phyloP scores from a whole-genome alignment of 495 filamentous ascomycete species.

The Jackrogersella minutella region DNA sequence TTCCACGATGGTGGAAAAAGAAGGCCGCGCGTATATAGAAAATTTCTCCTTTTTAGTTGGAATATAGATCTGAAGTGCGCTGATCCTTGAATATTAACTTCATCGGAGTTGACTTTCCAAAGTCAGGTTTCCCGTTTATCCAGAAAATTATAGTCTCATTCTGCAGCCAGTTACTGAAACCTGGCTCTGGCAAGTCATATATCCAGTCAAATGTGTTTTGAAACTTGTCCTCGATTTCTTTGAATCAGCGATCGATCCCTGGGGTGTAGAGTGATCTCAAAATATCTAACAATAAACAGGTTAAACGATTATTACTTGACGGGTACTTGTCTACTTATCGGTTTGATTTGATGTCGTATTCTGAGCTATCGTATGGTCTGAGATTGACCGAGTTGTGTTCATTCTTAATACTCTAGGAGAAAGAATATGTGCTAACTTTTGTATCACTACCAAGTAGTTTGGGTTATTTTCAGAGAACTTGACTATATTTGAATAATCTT shows the following conservation, averaged over 20 bases:
- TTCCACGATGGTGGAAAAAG: slow-evolving; percentile 34
- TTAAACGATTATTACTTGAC: not conserved
- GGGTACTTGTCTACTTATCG: not conserved
- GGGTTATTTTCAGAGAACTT: not conserved
- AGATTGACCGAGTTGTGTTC: not conserved
- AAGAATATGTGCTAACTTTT: slow-evolving; percentile 2
- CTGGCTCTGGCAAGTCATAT: slow-evolving; percentile 4
- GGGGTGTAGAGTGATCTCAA: not conserved
- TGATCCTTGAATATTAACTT: slow-evolving; percentile 34
- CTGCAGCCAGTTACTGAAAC: slow-evolving; percentile 30
- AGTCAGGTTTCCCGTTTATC: slow-evolving; percentile 36
- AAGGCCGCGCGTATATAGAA: slow-evolving; percentile 2
- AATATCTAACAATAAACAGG: not conserved
- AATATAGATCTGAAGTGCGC: slow-evolving; percentile 25
- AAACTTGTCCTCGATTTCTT: slow-evolving; percentile 10
- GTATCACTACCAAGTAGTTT: not conserved
- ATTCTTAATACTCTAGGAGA: not conserved
- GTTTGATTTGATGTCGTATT: not conserved
- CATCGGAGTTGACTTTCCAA: slow-evolving; percentile 40
- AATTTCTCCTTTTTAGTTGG: slow-evolving; percentile 9
- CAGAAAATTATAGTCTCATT: slow-evolving; percentile 27
- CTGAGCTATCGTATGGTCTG: not conserved
- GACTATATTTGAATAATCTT: slow-evolving; percentile 1
- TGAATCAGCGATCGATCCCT: slow-evolving; percentile 1
- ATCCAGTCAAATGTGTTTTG: slow-evolving; percentile 31